Base-by-base conservation (phyloP, 306 rosid genomes). In the Prunus salicina region DNA sequence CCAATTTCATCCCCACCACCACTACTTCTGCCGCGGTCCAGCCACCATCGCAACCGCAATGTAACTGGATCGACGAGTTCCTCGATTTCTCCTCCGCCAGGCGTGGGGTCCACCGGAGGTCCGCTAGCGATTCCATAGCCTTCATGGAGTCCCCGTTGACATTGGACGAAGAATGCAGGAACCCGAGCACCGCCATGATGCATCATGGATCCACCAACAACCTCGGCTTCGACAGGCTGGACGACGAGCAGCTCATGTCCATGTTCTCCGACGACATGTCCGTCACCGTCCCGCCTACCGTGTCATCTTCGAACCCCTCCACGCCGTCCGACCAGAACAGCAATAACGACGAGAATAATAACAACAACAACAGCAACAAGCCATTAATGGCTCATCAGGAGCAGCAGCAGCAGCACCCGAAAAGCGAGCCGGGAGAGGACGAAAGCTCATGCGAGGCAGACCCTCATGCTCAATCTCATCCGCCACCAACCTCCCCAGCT, bases 321-420 rank as follows among this genome's bases (percentile, higher is more conserved):
- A 76, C 96, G 15, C 95, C 98, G 30, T 88, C 97, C 27, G 98
- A 92, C 67, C 93, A 89, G 50, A 92, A 86, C 47, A 91, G 97
- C 79, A 88, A 88, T 47, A 80, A 87, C 58, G 91, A 87, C 11
- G 94, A 90, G 14, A 88, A 82, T 86, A 13, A 12, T 57, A 84
- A 20, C 67, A 19, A 0, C 67, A 19, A 0, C 82, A 72, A 11
- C 78, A 22, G 15, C 3, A 28, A 24, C 27, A 47, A 5, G 71
- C 28, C 58, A 18, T 58, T 77, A 57, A 58, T 58, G 71, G 16
- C n/a, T 13, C 41, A 65, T 49, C 18, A 58, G 16, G 64, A 62
- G 6, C 20, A 45, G 52, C 10, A 14, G 10, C 62, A 71, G 27
- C 86, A 80, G 50, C 84, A 80, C 71, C 91, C 80, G 0, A 92